Percentiles rank a stretch among this genome's conserved stretches.
phyloP scores from a whole-genome alignment of 768 basidiomycete genomes.

The Mycena maculata region DNA sequence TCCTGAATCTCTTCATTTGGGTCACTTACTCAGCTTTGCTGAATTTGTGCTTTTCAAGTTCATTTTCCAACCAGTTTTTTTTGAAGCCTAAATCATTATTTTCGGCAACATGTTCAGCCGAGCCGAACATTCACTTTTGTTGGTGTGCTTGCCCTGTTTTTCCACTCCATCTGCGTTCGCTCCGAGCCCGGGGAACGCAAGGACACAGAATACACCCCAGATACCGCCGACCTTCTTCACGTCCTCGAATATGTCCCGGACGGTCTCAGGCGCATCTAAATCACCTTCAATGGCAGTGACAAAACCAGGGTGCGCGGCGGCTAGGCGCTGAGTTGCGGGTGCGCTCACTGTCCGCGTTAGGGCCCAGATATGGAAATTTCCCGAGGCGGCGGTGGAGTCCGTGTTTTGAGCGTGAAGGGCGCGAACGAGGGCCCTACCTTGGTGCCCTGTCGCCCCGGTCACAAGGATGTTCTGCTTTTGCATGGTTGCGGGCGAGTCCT shows the following conservation, averaged over 20 bases:
- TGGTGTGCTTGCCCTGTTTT: constrained; percentile 54
- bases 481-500: not conserved
- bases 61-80: no score
- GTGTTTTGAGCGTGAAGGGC: constrained; percentile 38
- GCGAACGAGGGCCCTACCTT: constrained; percentile 48
- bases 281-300: constrained; percentile 50
- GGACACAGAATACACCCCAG: constrained; percentile 54
- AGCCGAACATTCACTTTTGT: no score
- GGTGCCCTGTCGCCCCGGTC: constrained; percentile 53
- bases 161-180: constrained; percentile 52
- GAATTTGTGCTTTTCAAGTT: no score
- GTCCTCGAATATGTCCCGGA: constrained; percentile 49
- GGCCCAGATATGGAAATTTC: constrained; percentile 47
- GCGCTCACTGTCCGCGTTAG: constrained; percentile 48
- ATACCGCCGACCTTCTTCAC: constrained; percentile 42
- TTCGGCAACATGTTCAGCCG: no score
- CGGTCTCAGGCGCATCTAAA: constrained; percentile 41
- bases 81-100: no score
- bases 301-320: constrained; percentile 24
- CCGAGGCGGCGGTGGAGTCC: constrained; percentile 2
- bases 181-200: constrained; percentile 55
- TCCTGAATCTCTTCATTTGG: no score
- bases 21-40: no score
- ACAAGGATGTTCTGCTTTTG: constrained; percentile 40
- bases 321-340: constrained; percentile 41